These are phyloP conservation scores for Xylariaceae sp. DNA, from an alignment of 2,329 filamentous ascomycete species.

Conservation along the genomic window DNA sequence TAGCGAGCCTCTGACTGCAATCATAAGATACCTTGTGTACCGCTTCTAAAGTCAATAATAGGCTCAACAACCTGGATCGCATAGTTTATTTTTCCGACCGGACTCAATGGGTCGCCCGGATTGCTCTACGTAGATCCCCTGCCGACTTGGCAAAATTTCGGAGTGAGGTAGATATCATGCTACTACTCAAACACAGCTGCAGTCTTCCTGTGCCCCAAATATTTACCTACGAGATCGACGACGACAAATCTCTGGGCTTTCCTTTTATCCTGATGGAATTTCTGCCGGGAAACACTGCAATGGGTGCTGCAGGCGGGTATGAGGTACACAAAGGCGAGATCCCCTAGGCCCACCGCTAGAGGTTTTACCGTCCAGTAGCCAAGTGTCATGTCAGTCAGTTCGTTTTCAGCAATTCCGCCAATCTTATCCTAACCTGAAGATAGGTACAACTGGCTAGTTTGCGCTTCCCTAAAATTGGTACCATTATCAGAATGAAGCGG, in stretches of 20 bases:
- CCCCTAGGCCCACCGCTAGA: slow-evolving; percentile 4
- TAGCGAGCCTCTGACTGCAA: too few species aligned
- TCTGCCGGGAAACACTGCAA: slow-evolving; percentile 37
- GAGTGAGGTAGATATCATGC: slow-evolving; percentile 16
- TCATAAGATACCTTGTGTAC: too few species aligned
- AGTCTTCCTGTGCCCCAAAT: slow-evolving; percentile 35
- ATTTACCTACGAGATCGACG: slow-evolving; percentile 33
- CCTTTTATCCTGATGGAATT: slow-evolving; percentile 42
- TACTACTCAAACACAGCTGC: slow-evolving; percentile 4
- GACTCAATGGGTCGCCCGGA: too few species aligned
- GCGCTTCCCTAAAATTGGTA: slow-evolving; percentile 28
- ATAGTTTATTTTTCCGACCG: too few species aligned
- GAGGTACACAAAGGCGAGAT: slow-evolving; percentile 30
- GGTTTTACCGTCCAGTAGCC: slow-evolving; percentile 24
- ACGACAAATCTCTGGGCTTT: slow-evolving; percentile 32
- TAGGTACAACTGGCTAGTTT: slow-evolving; percentile 26
- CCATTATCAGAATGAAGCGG: slow-evolving; percentile 10
- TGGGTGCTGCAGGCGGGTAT: slow-evolving; percentile 34
- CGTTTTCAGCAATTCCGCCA: not conserved
- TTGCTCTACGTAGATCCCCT: too few species aligned
- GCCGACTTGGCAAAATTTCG: too few species aligned
- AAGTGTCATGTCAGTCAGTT: slow-evolving; percentile 20
- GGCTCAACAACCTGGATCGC: too few species aligned
- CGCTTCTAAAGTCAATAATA: too few species aligned
- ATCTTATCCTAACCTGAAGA: not conserved